These are phyloP conservation scores for Takashimella tepidaria DNA, from an alignment of 1,284 basidiomycete species.

Conservation along the genomic window DNA sequence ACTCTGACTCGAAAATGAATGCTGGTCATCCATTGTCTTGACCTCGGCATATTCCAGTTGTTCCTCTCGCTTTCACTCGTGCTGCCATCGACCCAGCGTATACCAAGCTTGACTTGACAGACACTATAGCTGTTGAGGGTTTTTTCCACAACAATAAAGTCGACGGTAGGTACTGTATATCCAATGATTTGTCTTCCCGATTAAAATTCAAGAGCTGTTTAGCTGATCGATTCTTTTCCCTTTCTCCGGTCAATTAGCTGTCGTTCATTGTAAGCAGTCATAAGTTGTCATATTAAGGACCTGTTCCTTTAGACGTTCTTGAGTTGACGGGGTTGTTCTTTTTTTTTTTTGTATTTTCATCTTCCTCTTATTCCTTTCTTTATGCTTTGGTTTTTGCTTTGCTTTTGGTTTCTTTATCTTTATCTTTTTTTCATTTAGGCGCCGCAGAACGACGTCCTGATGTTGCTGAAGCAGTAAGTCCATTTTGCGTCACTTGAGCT, in stretches of 20 bases:
- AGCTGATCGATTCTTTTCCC: not conserved
- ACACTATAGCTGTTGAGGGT: constrained; percentile 41
- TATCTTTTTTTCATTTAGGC: constrained; percentile 13
- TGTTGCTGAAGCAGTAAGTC: constrained; percentile 42
- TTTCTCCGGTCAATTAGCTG: constrained; percentile 26
- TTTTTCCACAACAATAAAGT: constrained; percentile 45
- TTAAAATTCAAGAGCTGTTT: too few species aligned
- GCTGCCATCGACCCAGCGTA: constrained; percentile 33
- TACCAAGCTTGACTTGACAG: constrained; percentile 50
- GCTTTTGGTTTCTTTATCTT: too few species aligned
- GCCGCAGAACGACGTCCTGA: constrained; percentile 51
- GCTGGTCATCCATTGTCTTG: not conserved
- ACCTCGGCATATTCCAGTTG: too few species aligned
- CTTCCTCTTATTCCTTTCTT: too few species aligned
- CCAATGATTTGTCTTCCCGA: too few species aligned
- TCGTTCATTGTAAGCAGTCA: constrained; percentile 50
- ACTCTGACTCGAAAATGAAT: not conserved
- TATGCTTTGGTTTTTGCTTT: too few species aligned
- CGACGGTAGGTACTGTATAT: constrained; percentile 32
- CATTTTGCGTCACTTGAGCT: constrained; percentile 28
- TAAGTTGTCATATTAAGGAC: too few species aligned
- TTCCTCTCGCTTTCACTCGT: constrained; percentile 47
- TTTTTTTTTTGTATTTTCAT: too few species aligned
- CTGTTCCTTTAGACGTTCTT: too few species aligned
- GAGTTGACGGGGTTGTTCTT: too few species aligned